phyloP scores from a whole-genome alignment of 148 eudicot genomes.

The Suaeda aralocaspica region DNA sequence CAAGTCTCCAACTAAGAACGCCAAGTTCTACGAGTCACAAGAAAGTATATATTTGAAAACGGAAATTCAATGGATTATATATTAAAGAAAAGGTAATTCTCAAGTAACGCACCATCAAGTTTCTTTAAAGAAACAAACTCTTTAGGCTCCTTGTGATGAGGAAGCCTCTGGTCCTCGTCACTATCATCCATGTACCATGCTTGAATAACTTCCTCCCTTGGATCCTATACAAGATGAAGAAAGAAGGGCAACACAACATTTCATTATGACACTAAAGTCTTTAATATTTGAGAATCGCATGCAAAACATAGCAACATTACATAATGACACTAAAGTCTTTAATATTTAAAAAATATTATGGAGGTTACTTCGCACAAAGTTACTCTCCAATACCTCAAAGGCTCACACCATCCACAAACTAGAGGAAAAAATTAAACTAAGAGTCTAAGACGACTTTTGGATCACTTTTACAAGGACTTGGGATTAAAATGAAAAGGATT shows the following conservation, averaged over 20 bases:
- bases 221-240: slow-evolving; percentile 51
- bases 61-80: not conserved
- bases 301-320: too few relatives aligned
- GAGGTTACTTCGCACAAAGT: too few relatives aligned
- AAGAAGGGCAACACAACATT: not conserved
- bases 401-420: too few relatives aligned
- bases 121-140: slow-evolving; percentile 73
- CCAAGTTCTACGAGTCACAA: slow-evolving; percentile 57
- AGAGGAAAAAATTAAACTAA: too few relatives aligned
- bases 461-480: too few relatives aligned
- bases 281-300: too few relatives aligned
- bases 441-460: too few relatives aligned
- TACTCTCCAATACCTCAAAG: too few relatives aligned
- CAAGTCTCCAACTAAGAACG: slow-evolving; percentile 82
- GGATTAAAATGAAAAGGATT: too few relatives aligned
- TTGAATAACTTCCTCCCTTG: slow-evolving; percentile 72
- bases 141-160: slow-evolving; percentile 77
- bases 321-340: too few relatives aligned
- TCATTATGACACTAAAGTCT: not conserved
- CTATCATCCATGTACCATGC: slow-evolving; percentile 99
- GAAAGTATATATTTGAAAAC: not conserved
- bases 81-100: not conserved
- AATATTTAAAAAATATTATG: too few relatives aligned
- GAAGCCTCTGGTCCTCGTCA: slow-evolving; percentile 85
- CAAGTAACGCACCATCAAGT: slow-evolving; percentile 48